Percentiles rank a stretch among this genome's conserved stretches.
These are phyloP conservation scores for Cladosporium colombiae DNA, from an alignment of 2,329 filamentous ascomycete genomes.

Conservation along the genomic window DNA sequence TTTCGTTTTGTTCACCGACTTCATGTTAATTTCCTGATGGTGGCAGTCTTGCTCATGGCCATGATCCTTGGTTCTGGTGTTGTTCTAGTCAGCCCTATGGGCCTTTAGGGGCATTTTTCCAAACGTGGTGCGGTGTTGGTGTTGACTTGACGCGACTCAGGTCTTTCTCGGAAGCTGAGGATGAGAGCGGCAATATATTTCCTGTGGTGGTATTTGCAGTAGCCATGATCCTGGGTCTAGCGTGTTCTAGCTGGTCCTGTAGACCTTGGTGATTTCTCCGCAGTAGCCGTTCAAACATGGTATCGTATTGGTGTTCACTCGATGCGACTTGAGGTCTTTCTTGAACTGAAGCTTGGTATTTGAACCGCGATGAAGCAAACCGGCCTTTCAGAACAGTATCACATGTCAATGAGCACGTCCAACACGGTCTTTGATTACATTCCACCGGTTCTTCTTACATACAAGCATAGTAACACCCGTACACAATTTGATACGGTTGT, in stretches of 20 bases:
- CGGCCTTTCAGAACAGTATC: neutral
- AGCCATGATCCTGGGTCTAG: neutral
- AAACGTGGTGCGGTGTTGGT: neutral
- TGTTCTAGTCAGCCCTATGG: neutral
- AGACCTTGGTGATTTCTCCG: neutral
- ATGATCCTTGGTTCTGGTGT: neutral
- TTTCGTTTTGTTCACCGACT: neutral
- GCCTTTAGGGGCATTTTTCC: too few relatives aligned
- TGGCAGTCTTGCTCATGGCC: neutral
- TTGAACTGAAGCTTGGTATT: neutral
- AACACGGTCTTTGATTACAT: neutral
- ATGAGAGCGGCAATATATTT: neutral
- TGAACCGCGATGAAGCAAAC: neutral
- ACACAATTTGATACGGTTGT: neutral
- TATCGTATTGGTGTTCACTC: neutral
- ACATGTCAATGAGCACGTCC: neutral
- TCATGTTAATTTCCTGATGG: neutral
- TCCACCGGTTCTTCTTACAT: neutral
- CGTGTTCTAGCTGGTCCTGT: neutral
- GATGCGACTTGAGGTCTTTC: neutral
- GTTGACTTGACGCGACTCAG: neutral
- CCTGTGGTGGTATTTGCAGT: neutral
- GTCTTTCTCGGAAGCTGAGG: neutral
- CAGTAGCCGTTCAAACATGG: neutral
- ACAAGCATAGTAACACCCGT: neutral